Evolutionary conservation across 2,329 filamentous ascomycete genomes (phyloP).

Genomic region (Aspergillus tamarii): DNA sequence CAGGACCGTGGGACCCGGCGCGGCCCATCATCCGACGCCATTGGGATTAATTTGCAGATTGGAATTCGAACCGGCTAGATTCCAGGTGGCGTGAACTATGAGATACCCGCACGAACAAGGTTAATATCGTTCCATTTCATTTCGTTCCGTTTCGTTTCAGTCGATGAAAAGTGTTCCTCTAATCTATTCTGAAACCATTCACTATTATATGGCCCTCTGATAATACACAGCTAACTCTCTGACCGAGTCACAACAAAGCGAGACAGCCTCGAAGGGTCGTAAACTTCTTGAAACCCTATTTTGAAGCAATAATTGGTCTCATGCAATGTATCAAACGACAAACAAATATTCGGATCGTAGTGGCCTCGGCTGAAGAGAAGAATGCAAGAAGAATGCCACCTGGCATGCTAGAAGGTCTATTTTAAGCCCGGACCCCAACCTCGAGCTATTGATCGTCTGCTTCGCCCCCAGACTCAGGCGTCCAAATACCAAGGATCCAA

Average conservation of each 20-base stretch:
- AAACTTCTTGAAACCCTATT: background rate
- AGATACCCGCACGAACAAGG: background rate
- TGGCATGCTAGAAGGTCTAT: background rate
- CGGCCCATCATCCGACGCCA: slow-evolving; percentile 62
- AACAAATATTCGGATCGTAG: background rate
- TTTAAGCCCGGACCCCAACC: background rate
- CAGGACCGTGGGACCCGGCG: slow-evolving; percentile 96
- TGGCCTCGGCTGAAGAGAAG: background rate
- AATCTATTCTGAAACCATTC: background rate
- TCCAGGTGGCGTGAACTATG: background rate
- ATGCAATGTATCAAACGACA: background rate
- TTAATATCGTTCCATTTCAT: background rate
- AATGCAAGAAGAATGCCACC: background rate
- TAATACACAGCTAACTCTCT: background rate
- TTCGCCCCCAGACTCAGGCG: background rate
- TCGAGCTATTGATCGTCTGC: background rate
- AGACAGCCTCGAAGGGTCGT: background rate
- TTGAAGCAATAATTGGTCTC: background rate
- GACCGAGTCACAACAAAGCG: background rate
- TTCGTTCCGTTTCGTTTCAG: background rate
- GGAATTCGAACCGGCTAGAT: background rate
- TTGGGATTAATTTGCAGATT: slow-evolving; percentile 37
- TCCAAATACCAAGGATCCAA: background rate
- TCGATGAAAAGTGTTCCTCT: background rate
- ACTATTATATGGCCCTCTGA: background rate